Percentiles rank a stretch among this genome's conserved stretches.
phyloP scores from a whole-genome alignment of 2,329 filamentous ascomycete genomes.

The Apiospora sp. region DNA sequence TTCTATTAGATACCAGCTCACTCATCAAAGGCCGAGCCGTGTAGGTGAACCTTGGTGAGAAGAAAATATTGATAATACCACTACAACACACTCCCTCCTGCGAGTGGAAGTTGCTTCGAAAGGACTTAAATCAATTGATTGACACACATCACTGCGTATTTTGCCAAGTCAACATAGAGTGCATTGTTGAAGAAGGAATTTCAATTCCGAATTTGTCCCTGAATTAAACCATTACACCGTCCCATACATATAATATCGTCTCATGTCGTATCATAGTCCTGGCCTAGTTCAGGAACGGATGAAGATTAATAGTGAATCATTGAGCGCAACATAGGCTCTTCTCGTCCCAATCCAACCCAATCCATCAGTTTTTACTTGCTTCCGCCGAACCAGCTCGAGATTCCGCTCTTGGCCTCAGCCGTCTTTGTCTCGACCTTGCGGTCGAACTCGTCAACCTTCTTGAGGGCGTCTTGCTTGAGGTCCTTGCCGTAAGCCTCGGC shows the following conservation, averaged over 20 bases:
- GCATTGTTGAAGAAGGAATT: neutral
- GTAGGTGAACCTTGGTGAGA: neutral
- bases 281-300: neutral
- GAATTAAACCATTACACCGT: slow-evolving; percentile 20
- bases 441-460: slow-evolving; percentile 85
- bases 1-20: neutral
- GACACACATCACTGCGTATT: neutral
- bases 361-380: slow-evolving; percentile 48
- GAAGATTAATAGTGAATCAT: neutral
- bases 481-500: slow-evolving; percentile 68
- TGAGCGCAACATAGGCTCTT: neutral
- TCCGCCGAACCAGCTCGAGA: slow-evolving; percentile 86
- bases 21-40: neutral
- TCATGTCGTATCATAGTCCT: slow-evolving; percentile 7
- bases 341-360: neutral
- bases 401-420: slow-evolving; percentile 81
- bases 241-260: slow-evolving; percentile 11
- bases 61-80: neutral
- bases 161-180: neutral
- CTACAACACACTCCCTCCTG: neutral
- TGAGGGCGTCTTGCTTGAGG: slow-evolving; percentile 68
- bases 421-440: slow-evolving; percentile 81
- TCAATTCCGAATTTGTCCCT: neutral
- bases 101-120: neutral
- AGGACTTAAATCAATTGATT: no score